Percentiles rank a stretch among this genome's conserved stretches.
phyloP scores from a whole-genome alignment of 1,284 basidiomycete genomes.

The Microbotryum violaceum region DNA sequence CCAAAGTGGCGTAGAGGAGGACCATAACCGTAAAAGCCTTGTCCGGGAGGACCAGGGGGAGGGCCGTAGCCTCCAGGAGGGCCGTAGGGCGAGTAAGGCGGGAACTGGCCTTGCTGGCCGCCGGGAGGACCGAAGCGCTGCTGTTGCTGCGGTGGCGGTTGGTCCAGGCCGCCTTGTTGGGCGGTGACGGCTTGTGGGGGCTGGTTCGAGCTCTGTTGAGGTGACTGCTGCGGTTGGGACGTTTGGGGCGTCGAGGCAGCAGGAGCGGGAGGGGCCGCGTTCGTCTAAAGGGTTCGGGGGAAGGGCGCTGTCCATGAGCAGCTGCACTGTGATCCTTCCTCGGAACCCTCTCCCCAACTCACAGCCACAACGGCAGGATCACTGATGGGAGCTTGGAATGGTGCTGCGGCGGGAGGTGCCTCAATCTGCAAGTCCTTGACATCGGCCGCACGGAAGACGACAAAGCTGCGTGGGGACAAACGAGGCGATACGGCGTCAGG shows the following conservation, averaged over 20 bases:
- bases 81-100: conserved; percentile 15
- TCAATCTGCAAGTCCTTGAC: conserved; percentile 39
- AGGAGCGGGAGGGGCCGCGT: background rate
- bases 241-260: background rate
- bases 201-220: conserved; percentile 13
- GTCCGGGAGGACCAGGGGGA: conserved; percentile 1
- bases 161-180: conserved; percentile 1
- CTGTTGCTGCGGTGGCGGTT: conserved; percentile 17
- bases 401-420: conserved; percentile 22
- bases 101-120: conserved; percentile 13
- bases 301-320: too few species aligned
- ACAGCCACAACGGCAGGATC: conserved; percentile 39
- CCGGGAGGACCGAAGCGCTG: conserved; percentile 15
- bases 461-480: conserved; percentile 24
- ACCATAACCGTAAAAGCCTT: conserved; percentile 7
- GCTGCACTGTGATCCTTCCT: too few species aligned
- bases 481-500: background rate
- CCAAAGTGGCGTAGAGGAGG: conserved; percentile 19
- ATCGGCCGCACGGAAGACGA: conserved; percentile 38
- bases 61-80: conserved; percentile 10
- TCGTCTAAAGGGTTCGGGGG: background rate
- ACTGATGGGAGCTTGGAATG: conserved; percentile 20
- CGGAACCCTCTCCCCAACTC: background rate
- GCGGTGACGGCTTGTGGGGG: conserved; percentile 8
- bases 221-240: conserved; percentile 5